These are phyloP conservation scores for Hyphopichia fennica DNA, from an alignment of 1,139 yeast genomes.

Conservation along the genomic window DNA sequence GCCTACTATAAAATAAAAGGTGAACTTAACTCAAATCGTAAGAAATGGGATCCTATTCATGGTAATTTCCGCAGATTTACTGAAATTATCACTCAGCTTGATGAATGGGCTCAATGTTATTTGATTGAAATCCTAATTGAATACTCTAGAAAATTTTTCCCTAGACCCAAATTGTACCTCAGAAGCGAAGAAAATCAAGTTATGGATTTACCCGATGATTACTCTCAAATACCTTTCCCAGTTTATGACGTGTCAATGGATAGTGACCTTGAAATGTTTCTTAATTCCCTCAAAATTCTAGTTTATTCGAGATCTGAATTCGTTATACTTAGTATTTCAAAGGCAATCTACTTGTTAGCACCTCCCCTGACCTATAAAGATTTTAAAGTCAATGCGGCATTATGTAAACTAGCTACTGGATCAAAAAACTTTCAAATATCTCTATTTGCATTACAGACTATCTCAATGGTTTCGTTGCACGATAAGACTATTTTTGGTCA, in stretches of 20 bases:
- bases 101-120: constrained; percentile 73
- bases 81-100: constrained; percentile 52
- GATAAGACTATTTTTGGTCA: constrained; percentile 49
- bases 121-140: constrained; percentile 64
- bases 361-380: constrained; percentile 51
- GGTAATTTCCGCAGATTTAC: constrained; percentile 67
- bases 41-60: constrained; percentile 68
- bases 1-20: constrained; percentile 50
- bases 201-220: constrained; percentile 42
- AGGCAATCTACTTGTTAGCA: constrained; percentile 54
- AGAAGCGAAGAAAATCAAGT: constrained; percentile 22
- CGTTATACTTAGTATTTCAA: constrained; percentile 62
- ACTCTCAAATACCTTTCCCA: constrained; percentile 24
- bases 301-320: constrained; percentile 55
- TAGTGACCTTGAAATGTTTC: constrained; percentile 55
- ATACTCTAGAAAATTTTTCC: constrained; percentile 63
- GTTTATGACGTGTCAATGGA: constrained; percentile 48
- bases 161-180: constrained; percentile 45
- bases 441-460: constrained; percentile 42
- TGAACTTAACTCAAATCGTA: constrained; percentile 21
- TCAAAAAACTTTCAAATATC: constrained; percentile 31
- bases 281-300: constrained; percentile 45
- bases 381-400: constrained; percentile 48
- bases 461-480: constrained; percentile 32
- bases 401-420: constrained; percentile 42